phyloP scores from a whole-genome alignment of 2,329 filamentous ascomycete species.

The Fusarium sp. region DNA sequence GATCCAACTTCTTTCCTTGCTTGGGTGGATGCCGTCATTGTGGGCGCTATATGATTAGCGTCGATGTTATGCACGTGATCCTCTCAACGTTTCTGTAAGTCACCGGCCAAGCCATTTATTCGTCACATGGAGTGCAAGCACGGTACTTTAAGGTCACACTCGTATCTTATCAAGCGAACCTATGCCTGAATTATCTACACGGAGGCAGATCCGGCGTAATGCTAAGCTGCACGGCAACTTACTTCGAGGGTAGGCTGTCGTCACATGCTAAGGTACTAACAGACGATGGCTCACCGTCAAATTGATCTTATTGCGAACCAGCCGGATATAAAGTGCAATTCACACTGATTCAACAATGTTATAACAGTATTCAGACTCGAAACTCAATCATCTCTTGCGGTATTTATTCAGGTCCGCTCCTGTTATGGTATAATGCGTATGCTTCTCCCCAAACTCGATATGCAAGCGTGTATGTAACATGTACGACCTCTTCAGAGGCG shows the following conservation, averaged over 20 bases:
- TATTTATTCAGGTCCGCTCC: constrained; percentile 33
- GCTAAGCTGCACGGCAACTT: neutral
- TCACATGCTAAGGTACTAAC: constrained; percentile 24
- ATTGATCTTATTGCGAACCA: neutral
- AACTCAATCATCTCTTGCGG: constrained; percentile 9
- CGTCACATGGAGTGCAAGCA: constrained; percentile 22
- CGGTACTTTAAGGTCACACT: constrained; percentile 20
- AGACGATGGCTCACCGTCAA: constrained; percentile 18
- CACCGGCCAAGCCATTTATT: constrained; percentile 14
- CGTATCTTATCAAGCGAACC: neutral
- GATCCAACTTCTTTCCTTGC: constrained; percentile 42
- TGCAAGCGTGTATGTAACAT: constrained; percentile 27
- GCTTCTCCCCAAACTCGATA: constrained; percentile 18
- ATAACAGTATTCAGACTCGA: neutral
- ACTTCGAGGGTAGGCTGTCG: constrained; percentile 9
- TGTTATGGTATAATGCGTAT: constrained; percentile 35
- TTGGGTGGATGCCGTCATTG: constrained; percentile 46
- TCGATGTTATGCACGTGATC: constrained; percentile 38
- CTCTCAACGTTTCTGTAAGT: constrained; percentile 21
- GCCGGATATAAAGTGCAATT: neutral
- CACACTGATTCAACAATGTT: neutral
- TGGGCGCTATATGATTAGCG: constrained; percentile 42
- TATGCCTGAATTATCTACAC: neutral
- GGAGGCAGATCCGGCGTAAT: neutral
- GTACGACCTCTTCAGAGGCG: constrained; percentile 18